These are phyloP conservation scores for Nakaseomyces nivariensis DNA, from an alignment of 1,139 yeast genomes.

Conservation along the genomic window DNA sequence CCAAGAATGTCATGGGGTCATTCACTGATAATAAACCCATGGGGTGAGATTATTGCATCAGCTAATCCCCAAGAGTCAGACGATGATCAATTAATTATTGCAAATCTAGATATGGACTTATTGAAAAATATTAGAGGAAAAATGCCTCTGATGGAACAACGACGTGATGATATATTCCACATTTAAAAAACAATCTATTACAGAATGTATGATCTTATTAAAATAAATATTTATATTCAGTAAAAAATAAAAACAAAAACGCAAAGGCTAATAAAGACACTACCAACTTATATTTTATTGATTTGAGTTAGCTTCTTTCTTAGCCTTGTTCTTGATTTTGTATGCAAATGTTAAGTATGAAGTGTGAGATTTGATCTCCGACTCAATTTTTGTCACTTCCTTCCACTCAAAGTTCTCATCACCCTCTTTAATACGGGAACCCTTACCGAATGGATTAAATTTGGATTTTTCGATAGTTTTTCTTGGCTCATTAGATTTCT, in stretches of 20 bases:
- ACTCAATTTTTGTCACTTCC: conserved; percentile 70
- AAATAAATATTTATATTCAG: not conserved
- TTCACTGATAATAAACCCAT: conserved; percentile 75
- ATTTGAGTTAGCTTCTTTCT: not conserved
- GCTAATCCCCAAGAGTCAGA: conserved; percentile 40
- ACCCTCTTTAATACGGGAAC: conserved; percentile 70
- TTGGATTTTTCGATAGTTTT: conserved; percentile 40
- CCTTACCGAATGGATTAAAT: conserved; percentile 84
- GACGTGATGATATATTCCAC: conserved; percentile 47
- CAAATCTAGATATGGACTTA: conserved; percentile 54
- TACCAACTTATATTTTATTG: not conserved
- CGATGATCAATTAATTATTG: conserved; percentile 46
- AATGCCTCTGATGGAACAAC: conserved; percentile 69
- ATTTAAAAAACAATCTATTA: not conserved
- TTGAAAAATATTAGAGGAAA: conserved; percentile 45
- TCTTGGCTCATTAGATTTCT: conserved; percentile 7
- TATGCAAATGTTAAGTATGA: conserved; percentile 88
- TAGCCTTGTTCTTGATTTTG: conserved; percentile 21
- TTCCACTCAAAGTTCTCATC: conserved; percentile 73
- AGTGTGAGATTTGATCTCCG: conserved; percentile 87
- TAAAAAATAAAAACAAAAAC: not conserved
- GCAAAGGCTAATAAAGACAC: not conserved
- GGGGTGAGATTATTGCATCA: conserved; percentile 73
- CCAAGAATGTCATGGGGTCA: conserved; percentile 70
- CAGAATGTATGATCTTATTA: not conserved